Base-by-base conservation (phyloP, 257 asterid species). In the Cordia subcordata region DNA sequence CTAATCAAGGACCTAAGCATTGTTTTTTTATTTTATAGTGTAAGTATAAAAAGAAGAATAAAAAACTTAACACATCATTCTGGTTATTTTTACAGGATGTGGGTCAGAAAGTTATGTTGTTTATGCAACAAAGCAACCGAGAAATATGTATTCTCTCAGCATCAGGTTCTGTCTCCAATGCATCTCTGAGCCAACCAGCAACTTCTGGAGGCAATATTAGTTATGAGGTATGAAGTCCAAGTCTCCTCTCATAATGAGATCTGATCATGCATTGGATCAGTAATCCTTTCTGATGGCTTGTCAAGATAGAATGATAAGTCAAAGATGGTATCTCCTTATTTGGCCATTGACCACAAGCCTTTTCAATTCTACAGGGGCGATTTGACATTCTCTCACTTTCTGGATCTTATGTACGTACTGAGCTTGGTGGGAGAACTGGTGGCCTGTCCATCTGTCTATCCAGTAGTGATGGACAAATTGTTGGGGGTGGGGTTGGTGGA, bases 401-500 rank as follows among this genome's bases (percentile, higher is more conserved):
- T 68, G 90, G 90, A 73, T 82, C 90, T 53, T 82, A 68, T 60
- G 74, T 82, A 16, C 84, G 77, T 50, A 73, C 81, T 68, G 86
- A 73, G 59, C 63, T 5, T 60, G 90, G 90, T 56, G 86, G 79
- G 21, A 76, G 71, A 77, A 70, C 77, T 8, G 90, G 90, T 17
- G 84, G 90, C 27, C 70, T 82, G 46, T 75, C 84, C 65, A 79
- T 82, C 27, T 80, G 84, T 75, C 69, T 82, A 49, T 77, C 84
- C 22, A 68, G 80, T 58, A 56, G 68, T 60, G 90, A 82, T 61
- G 90, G 90, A 15, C 86, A 77, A 72, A 80, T 82, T 61, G 67
- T 82, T 60, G 90, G 90, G 33, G 90, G 90, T 20, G 84, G 86
- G 39, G 75, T 82, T 12, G 84, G 79, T 27, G 90, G 86, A 53